phyloP scores from a whole-genome alignment of 2,329 filamentous ascomycete genomes.

The Apiospora koreana region DNA sequence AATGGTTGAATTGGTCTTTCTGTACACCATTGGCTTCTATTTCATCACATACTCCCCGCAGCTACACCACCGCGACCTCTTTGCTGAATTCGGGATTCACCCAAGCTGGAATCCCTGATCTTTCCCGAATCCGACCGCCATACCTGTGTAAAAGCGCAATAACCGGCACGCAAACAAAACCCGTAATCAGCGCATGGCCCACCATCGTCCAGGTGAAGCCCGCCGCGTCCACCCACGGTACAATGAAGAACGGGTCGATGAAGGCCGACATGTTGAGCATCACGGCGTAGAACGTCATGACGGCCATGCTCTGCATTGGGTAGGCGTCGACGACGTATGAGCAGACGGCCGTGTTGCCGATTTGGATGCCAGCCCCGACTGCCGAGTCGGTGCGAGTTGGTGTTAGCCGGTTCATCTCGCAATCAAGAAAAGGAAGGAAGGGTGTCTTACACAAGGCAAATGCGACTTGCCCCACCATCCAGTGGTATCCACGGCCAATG shows the following conservation, averaged over 20 bases:
- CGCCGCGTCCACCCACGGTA: slow-evolving; percentile 43
- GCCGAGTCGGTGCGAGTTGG: neutral
- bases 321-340: slow-evolving; percentile 58
- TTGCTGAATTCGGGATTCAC: slow-evolving; percentile 1
- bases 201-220: slow-evolving; percentile 55
- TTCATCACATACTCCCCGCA: too few relatives aligned
- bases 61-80: neutral
- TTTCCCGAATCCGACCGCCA: slow-evolving; percentile 38
- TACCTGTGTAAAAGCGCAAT: slow-evolving; percentile 41
- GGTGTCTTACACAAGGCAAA: slow-evolving; percentile 51
- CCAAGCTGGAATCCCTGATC: slow-evolving; percentile 24
- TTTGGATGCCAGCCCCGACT: slow-evolving; percentile 57
- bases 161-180: slow-evolving; percentile 38
- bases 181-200: slow-evolving; percentile 46
- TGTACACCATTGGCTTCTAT: neutral
- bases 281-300: slow-evolving; percentile 56
- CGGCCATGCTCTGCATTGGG: slow-evolving; percentile 53
- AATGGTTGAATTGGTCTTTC: too few relatives aligned
- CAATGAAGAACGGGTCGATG: slow-evolving; percentile 49
- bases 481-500: slow-evolving; percentile 53
- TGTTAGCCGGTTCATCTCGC: slow-evolving; percentile 7
- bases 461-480: slow-evolving; percentile 57
- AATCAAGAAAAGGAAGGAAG: too few relatives aligned
- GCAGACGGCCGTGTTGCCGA: slow-evolving; percentile 54
- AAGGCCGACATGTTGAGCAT: slow-evolving; percentile 53